Percentiles rank a stretch among this genome's conserved stretches.
Conservation (phyloP, 2,329 filamentous ascomycete genomes). For the Purpureocillium lavendulum region DNA sequence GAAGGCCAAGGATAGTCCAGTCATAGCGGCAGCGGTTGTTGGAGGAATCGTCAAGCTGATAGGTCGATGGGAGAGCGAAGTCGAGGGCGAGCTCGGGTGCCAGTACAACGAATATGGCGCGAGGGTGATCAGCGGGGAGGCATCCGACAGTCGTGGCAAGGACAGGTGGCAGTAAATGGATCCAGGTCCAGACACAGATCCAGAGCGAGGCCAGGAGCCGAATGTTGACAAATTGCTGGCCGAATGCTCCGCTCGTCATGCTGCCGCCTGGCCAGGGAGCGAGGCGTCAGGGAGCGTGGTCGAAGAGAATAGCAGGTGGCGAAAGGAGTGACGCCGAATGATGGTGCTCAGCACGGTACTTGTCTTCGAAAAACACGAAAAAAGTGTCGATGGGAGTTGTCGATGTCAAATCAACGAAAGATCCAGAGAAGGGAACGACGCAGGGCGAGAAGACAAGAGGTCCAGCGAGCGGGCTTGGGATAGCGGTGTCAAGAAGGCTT, state of each 20-base stretch:
- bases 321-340: slow-evolving; percentile 5
- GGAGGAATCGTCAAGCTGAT: slow-evolving; percentile 51
- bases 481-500: no score
- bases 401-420: not conserved
- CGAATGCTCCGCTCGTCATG: slow-evolving; percentile 9
- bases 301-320: not conserved
- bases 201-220: slow-evolving; percentile 8
- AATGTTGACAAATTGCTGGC: not conserved
- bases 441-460: not conserved
- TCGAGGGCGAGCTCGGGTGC: slow-evolving; percentile 21
- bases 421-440: slow-evolving; percentile 2
- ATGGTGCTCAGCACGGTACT: not conserved
- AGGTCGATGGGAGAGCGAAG: slow-evolving; percentile 33
- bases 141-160: slow-evolving; percentile 9
- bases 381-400: slow-evolving; percentile 3
- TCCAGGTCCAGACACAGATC: slow-evolving; percentile 13
- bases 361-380: not conserved
- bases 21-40: slow-evolving; percentile 78
- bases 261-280: slow-evolving; percentile 1
- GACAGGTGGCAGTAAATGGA: slow-evolving; percentile 11
- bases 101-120: slow-evolving; percentile 23
- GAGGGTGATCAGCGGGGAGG: slow-evolving; percentile 11
- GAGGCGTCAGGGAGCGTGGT: no score
- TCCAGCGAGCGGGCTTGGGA: no score
- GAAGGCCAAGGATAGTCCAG: slow-evolving; percentile 83